These are phyloP conservation scores for Penicillium sp. DNA, from an alignment of 2,329 filamentous ascomycete genomes.

Conservation along the genomic window DNA sequence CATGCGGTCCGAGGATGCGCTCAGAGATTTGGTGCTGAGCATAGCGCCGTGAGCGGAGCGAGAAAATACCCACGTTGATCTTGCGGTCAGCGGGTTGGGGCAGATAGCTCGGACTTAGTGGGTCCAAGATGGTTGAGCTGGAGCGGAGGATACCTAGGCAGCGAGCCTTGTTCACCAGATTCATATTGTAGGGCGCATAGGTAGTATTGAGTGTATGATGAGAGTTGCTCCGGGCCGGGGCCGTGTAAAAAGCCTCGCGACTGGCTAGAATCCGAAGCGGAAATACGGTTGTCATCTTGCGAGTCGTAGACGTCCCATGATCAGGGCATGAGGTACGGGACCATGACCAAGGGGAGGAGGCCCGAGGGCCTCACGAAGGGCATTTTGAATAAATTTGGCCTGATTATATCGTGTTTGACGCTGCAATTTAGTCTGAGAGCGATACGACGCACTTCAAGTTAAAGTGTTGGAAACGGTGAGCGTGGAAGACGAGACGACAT, in stretches of 20 bases:
- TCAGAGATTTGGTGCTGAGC: neutral
- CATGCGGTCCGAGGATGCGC: neutral
- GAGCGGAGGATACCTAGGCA: neutral
- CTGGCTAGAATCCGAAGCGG: too few relatives aligned
- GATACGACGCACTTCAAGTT: neutral
- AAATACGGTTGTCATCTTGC: neutral
- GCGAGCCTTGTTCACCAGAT: slow-evolving; percentile 1
- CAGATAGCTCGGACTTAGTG: slow-evolving; percentile 16
- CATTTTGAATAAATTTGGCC: neutral
- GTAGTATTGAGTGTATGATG: neutral
- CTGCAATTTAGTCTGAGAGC: neutral
- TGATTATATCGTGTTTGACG: neutral
- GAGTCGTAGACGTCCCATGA: slow-evolving; percentile 18
- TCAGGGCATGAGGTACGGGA: slow-evolving; percentile 18
- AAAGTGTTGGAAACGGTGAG: neutral
- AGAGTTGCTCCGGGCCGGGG: neutral
- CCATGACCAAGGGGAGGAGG: slow-evolving; percentile 13
- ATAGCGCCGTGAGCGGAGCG: neutral
- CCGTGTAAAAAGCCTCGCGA: neutral
- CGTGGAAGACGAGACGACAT: neutral
- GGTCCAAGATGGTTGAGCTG: slow-evolving; percentile 15
- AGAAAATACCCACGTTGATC: slow-evolving; percentile 9
- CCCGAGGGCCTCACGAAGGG: neutral
- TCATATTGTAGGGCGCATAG: neutral
- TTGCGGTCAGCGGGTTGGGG: slow-evolving; percentile 28